Evolutionary conservation across 148 eudicot species (phyloP), one percentile per base, ranked within the genome.

Genomic region (Dysphania ambrosioides): DNA sequence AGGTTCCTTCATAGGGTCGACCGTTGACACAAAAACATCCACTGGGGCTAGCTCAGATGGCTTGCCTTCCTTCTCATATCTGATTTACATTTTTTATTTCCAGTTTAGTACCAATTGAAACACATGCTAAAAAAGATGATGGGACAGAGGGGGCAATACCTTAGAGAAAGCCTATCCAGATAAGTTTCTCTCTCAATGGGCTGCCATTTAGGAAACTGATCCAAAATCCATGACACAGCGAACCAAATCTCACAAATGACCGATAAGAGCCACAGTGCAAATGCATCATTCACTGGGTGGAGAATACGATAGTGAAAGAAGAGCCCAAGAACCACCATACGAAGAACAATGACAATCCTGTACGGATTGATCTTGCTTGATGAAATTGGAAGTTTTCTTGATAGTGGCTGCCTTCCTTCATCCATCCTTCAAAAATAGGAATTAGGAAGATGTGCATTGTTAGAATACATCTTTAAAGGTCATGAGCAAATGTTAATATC

Each of bases 11-110:
- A 82, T 0, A 16, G 99, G 99, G 79, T 96, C 99, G 59, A 92
- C 99, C 0, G 99, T 96, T 73, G 97, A 92, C 53, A 96, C 99
- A 87, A 84, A 92, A 73, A 96, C 66, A 78, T 96, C 99, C 56
- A 96, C 80, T 51, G 85, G 68, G 53, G 99, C 94, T 74, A 96
- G 83, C 80, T 86, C 99, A 78, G 99, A 96, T 38, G 92, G 93
- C 75, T 90, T 92, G 75, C 99, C 97, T 78, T 92, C 99, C 81
- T 96, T 96, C 84, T 96, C 99, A 78, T 96, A 96, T 90, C 98
- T 95, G 76, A 68, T n/a, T 63, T 74, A 51, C 24, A 68, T 34
- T 75, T 34, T 34, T 4, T 19, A 24, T 18, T 41, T 30, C 34
- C 7, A 29, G 64, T 63, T 71, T 26, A 62, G 67, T 19, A 55